Evolutionary conservation across 2,329 filamentous ascomycete species (phyloP).

Genomic region (Fusarium compactum): DNA sequence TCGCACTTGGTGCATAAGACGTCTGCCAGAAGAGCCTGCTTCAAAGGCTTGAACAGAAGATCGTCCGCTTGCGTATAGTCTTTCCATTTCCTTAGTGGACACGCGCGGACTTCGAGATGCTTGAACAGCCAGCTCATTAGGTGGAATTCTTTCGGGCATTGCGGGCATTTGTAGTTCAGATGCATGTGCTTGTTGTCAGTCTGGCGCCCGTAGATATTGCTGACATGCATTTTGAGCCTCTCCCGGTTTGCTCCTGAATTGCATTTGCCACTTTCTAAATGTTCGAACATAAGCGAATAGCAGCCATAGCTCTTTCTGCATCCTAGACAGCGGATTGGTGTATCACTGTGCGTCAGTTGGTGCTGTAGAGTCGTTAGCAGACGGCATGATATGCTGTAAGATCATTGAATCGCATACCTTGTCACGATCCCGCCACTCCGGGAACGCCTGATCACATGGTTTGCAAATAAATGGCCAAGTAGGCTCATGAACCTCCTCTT

Average conservation of each 20-base stretch:
- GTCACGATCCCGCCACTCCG: not conserved
- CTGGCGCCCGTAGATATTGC: too few species aligned
- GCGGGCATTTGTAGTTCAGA: too few species aligned
- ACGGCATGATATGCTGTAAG: not conserved
- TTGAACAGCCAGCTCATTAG: too few species aligned
- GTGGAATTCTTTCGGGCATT: too few species aligned
- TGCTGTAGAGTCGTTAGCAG: not conserved
- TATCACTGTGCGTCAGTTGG: not conserved
- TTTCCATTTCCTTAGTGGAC: too few species aligned
- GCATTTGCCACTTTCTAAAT: not conserved
- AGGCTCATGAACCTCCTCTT: not conserved
- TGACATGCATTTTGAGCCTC: not conserved
- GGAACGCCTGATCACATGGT: not conserved
- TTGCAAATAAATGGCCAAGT: not conserved
- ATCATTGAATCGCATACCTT: not conserved
- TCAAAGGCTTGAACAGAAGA: too few species aligned
- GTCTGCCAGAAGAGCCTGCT: too few species aligned
- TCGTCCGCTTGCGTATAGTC: too few species aligned
- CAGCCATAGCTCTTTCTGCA: not conserved
- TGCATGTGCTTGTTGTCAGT: too few species aligned
- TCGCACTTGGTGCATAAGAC: too few species aligned
- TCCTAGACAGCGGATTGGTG: not conserved
- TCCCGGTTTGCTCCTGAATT: not conserved
- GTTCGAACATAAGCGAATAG: not conserved
- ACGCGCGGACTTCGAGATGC: too few species aligned